Evolutionary conservation across 2,329 filamentous ascomycete genomes (phyloP), one percentile per base, ranked within the genome.

Genomic region (Fusarium buxicola): DNA sequence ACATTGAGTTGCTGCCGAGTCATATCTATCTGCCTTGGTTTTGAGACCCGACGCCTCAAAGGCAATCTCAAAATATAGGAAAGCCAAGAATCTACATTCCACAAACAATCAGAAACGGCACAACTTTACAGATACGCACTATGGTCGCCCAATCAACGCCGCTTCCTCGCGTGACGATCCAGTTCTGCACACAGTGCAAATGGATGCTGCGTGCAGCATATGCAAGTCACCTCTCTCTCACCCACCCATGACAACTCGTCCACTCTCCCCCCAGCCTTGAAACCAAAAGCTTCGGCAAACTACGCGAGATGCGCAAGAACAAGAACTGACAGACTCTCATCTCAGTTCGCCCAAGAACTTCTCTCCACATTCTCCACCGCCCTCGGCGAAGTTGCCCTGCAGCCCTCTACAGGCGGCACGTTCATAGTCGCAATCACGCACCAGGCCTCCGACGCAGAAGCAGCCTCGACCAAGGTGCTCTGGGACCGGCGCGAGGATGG

Each of bases 171-270:
- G 84, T 97, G 49, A 89, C 89, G n/a, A 97, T 97, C 72, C 87
- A 90, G 67, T 97, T 92, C 79, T 97, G 94, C 80, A 97, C 92
- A 1, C 92, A 97, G 78, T 97, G 93, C 78, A 91, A 92, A 79
- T 96, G 93, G 92, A 92, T 95, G 86, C 80, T 96, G 10, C 82
- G 92, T 58, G 92, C 92, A 31, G 91, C 92, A 67, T 96, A 95
- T 77, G 92, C 94, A 85, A 68, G 85, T 77, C 39, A 39, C 28
- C 43, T 16, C 11, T 36, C 30, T 24, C 30, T 35, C 18, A 32
- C n/a, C n/a, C n/a, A n/a, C n/a, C n/a, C n/a, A n/a, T n/a, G 39
- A 24, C 7, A 28, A 2, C 10, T 12, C 31, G 15, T 34, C 5
- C 18, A 4, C 21, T 21, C 21, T 21, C 21, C 21, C 4, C 21